Conservation (phyloP, 1,284 basidiomycete genomes). For the Ganoderma lucidum region DNA sequence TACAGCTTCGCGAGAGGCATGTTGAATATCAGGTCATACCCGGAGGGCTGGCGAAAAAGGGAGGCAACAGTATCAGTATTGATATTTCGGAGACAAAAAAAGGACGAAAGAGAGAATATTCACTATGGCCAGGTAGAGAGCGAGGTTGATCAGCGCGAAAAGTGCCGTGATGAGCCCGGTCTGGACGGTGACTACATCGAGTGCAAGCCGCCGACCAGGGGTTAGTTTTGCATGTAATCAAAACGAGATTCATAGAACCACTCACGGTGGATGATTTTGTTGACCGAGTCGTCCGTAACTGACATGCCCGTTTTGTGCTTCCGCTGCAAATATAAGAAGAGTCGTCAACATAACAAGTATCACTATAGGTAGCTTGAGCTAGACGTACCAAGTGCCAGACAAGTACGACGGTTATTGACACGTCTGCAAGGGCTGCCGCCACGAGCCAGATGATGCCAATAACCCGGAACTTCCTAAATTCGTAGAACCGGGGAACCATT, state of each 20-base stretch:
- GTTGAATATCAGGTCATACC: conserved; percentile 41
- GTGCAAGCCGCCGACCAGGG: not conserved
- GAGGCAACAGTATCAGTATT: not conserved
- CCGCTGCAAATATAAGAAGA: not conserved
- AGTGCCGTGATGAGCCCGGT: not conserved
- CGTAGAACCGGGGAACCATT: not conserved
- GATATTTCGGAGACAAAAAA: no score
- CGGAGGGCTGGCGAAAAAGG: not conserved
- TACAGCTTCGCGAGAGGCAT: conserved; percentile 43
- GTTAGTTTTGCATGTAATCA: not conserved
- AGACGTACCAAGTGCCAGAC: not conserved
- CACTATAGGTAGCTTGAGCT: not conserved
- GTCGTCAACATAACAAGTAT: not conserved
- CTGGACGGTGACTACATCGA: not conserved
- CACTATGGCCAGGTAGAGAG: not conserved
- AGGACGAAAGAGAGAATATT: not conserved
- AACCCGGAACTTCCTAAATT: not conserved
- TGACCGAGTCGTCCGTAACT: conserved; percentile 11
- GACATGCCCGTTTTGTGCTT: conserved; percentile 9
- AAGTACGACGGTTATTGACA: not conserved
- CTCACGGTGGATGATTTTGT: not conserved
- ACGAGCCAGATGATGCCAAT: conserved; percentile 6
- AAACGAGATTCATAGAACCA: not conserved
- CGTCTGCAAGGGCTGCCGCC: not conserved
- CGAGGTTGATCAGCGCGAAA: not conserved